Conservation (phyloP, 78 protist species). For the Dictyostelium firmibasis region DNA sequence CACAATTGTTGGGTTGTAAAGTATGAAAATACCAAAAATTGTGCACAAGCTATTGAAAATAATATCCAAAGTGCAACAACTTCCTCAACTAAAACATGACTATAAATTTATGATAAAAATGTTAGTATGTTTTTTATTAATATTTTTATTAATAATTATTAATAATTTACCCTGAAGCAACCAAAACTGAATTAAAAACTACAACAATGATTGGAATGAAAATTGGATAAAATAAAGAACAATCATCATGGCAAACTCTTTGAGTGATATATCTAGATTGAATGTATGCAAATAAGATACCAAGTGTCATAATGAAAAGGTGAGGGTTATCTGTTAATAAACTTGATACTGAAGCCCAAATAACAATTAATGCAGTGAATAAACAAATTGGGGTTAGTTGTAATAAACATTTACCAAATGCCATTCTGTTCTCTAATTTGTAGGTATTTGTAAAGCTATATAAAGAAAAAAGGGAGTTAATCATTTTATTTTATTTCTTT, state of each 20-base stretch:
- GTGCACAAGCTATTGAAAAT: constrained; percentile 24
- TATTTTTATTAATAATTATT: neutral
- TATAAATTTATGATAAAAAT: neutral
- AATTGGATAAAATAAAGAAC: constrained; percentile 25
- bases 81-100: neutral
- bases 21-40: constrained; percentile 54
- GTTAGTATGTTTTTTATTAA: neutral
- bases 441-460: constrained; percentile 53
- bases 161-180: constrained; percentile 1
- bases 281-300: constrained; percentile 44
- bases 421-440: constrained; percentile 45
- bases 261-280: constrained; percentile 75
- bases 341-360: constrained; percentile 40
- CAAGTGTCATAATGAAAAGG: constrained; percentile 64
- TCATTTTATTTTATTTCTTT: neutral
- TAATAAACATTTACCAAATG: constrained; percentile 36
- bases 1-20: constrained; percentile 52
- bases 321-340: constrained; percentile 14
- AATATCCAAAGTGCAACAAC: constrained; percentile 1
- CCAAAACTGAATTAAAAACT: constrained; percentile 47
- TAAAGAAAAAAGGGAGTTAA: neutral
- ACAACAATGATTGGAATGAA: constrained; percentile 34
- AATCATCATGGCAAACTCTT: constrained; percentile 77
- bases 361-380: constrained; percentile 31
- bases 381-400: constrained; percentile 55